phyloP scores from a whole-genome alignment of 2,329 filamentous ascomycete genomes.

The Penicillium sp. region DNA sequence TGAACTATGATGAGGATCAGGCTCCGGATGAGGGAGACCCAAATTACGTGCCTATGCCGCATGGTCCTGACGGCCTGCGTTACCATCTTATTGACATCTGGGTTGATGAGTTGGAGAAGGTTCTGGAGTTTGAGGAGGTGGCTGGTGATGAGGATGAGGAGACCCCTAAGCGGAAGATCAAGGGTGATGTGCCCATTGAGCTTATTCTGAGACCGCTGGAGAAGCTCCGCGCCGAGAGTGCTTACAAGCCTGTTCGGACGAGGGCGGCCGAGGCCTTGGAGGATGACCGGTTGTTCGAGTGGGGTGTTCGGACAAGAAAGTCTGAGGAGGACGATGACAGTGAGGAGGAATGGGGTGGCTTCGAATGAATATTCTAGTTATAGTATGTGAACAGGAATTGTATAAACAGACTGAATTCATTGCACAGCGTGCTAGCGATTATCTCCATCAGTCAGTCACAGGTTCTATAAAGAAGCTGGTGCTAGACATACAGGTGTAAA shows the following conservation, averaged over 20 bases:
- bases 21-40: conserved; percentile 28
- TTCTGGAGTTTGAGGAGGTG: conserved; percentile 52
- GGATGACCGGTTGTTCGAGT: conserved; percentile 72
- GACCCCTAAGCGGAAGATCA: conserved; percentile 32
- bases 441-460: not conserved
- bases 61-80: conserved; percentile 77
- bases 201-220: conserved; percentile 47
- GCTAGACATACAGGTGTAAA: not conserved
- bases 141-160: conserved; percentile 31
- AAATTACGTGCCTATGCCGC: conserved; percentile 43
- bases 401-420: conserved; percentile 12
- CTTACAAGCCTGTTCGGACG: conserved; percentile 69
- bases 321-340: conserved; percentile 46
- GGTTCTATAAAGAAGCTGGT: not conserved
- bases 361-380: conserved; percentile 43
- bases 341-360: conserved; percentile 66
- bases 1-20: conserved; percentile 42
- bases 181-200: conserved; percentile 41
- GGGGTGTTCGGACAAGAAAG: conserved; percentile 46
- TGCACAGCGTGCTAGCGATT: conserved; percentile 14
- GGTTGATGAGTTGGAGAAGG: conserved; percentile 82
- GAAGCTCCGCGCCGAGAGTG: conserved; percentile 51
- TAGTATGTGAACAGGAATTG: conserved; percentile 5
- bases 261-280: conserved; percentile 68
- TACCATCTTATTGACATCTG: conserved; percentile 89